Evolutionary conservation across 768 basidiomycete genomes (phyloP).

Genomic region (Mycena floridula): DNA sequence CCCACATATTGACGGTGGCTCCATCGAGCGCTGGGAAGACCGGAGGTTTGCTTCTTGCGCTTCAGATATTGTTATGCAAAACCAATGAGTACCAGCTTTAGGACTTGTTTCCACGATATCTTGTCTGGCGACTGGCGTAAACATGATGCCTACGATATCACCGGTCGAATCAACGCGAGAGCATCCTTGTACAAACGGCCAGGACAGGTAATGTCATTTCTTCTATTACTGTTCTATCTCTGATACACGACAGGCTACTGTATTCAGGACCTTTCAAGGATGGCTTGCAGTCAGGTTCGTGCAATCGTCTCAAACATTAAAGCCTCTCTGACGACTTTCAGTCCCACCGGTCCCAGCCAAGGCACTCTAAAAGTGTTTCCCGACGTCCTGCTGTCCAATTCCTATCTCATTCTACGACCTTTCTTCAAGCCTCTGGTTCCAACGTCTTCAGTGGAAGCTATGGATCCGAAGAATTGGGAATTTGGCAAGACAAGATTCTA

Average conservation of each 20-base stretch:
- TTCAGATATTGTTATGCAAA: background rate
- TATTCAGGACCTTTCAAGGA: conserved; percentile 69
- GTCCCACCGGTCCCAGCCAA: conserved; percentile 61
- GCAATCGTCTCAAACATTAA: background rate
- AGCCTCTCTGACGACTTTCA: conserved; percentile 14
- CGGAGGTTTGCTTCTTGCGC: background rate
- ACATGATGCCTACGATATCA: conserved; percentile 64
- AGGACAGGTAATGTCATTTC: conserved; percentile 35
- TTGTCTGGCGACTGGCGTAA: conserved; percentile 54
- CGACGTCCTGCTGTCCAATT: conserved; percentile 56
- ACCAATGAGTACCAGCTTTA: conserved; percentile 46
- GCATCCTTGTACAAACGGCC: conserved; percentile 58
- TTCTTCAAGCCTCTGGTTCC: conserved; percentile 58
- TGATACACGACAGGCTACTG: conserved; percentile 34
- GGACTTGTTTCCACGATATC: conserved; percentile 56
- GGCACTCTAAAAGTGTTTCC: conserved; percentile 71
- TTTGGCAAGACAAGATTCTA: conserved; percentile 28
- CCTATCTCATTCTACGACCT: conserved; percentile 69
- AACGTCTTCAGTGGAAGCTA: conserved; percentile 32
- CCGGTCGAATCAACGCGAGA: conserved; percentile 51
- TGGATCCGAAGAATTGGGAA: conserved; percentile 48
- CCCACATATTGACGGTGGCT: conserved; percentile 35
- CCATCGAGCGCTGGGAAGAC: too few relatives aligned
- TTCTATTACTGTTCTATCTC: too few relatives aligned
- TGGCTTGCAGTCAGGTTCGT: conserved; percentile 64